Conservation (phyloP, 1,284 basidiomycete genomes). For the Pseudomicrostroma phylloplanum region DNA sequence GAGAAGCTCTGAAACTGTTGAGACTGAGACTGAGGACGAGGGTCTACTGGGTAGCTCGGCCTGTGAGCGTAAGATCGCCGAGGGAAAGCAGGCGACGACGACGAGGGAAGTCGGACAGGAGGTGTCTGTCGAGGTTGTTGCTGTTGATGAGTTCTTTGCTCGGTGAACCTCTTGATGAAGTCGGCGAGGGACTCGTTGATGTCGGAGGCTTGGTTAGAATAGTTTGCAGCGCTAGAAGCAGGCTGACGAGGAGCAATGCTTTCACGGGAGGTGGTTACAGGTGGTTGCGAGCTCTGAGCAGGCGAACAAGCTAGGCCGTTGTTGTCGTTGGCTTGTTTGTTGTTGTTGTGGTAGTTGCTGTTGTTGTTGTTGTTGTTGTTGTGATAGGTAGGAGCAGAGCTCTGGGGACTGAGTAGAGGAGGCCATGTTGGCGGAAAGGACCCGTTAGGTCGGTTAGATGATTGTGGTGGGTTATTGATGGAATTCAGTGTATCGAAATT, state of each 20-base stretch:
- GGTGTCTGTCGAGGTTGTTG: not conserved
- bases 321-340: no score
- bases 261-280: constrained; percentile 7
- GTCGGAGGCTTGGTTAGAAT: not conserved
- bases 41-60: no score
- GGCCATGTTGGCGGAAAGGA: constrained; percentile 17
- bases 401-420: constrained; percentile 8
- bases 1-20: not conserved
- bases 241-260: no score
- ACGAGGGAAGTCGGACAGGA: not conserved
- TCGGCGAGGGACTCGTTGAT: constrained; percentile 2
- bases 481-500: not conserved
- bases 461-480: not conserved
- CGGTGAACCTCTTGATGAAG: constrained; percentile 3
- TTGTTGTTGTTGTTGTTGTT: constrained; percentile 13
- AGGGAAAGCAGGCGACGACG: not conserved
- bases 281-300: not conserved
- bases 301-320: not conserved
- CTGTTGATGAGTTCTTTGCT: not conserved
- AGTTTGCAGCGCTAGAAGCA: not conserved
- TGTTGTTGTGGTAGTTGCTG: constrained; percentile 5
- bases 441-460: constrained; percentile 3
- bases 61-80: no score
- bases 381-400: constrained; percentile 7
- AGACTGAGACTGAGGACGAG: not conserved